Evolutionary conservation across 2,329 filamentous ascomycete species (phyloP).

Genomic region (Pseudogymnoascus sp.): DNA sequence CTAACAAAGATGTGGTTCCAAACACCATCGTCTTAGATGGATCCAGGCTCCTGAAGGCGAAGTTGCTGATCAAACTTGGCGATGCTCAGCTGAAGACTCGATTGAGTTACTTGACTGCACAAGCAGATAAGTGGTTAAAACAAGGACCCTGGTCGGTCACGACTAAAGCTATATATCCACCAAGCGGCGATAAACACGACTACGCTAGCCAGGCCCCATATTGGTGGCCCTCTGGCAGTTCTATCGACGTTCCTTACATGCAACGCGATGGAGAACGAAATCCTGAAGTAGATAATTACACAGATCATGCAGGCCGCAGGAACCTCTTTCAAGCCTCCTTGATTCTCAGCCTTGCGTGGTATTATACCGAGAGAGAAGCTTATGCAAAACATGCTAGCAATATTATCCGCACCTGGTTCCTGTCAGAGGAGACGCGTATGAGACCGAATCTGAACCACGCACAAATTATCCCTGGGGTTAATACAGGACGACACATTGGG

Average conservation of each 20-base stretch:
- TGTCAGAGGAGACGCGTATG: constrained; percentile 22
- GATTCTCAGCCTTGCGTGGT: constrained; percentile 24
- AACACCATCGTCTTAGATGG: constrained; percentile 11
- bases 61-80: not conserved
- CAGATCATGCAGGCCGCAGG: constrained; percentile 20
- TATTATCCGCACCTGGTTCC: constrained; percentile 25
- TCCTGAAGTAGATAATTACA: constrained; percentile 18
- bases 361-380: constrained; percentile 21
- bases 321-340: constrained; percentile 23
- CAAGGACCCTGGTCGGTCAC: constrained; percentile 25
- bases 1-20: not conserved
- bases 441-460: constrained; percentile 25
- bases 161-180: constrained; percentile 16
- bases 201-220: constrained; percentile 23
- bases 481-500: constrained; percentile 11
- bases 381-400: constrained; percentile 22
- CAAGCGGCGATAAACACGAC: constrained; percentile 21
- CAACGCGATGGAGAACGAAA: constrained; percentile 23
- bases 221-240: constrained; percentile 20
- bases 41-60: constrained; percentile 3
- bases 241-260: constrained; percentile 23
- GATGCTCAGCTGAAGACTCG: not conserved
- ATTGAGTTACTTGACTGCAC: not conserved
- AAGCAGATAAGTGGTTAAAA: constrained; percentile 17
- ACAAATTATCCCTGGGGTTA: constrained; percentile 17